A percentile compares a stretch with the other conserved stretches of the same genome.
Conservation (phyloP, 2,329 filamentous ascomycete genomes). For the Lanzia echinophila region DNA sequence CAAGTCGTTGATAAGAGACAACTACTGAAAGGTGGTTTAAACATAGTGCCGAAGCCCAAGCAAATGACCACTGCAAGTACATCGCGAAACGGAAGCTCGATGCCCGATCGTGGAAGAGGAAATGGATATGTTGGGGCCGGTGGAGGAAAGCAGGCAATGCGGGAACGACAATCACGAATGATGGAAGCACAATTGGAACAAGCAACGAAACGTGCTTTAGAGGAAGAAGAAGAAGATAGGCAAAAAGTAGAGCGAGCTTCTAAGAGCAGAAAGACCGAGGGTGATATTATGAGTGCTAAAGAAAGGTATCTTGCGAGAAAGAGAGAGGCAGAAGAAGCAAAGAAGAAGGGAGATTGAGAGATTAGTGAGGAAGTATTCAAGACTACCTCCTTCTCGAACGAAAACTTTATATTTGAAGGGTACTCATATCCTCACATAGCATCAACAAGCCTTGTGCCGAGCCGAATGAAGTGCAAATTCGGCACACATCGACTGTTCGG, state of each 20-base stretch:
- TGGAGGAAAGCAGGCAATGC: conserved; percentile 56
- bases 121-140: conserved; percentile 37
- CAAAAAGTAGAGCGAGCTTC: conserved; percentile 55
- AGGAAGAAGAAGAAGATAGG: conserved; percentile 60
- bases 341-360: conserved; percentile 39
- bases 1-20: conserved; percentile 81
- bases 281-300: conserved; percentile 69
- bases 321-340: conserved; percentile 63
- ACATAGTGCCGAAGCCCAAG: conserved; percentile 60
- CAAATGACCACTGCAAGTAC: conserved; percentile 26
- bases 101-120: conserved; percentile 23
- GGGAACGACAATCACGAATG: conserved; percentile 73
- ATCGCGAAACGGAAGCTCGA: conserved; percentile 15
- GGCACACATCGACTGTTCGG: no score
- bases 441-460: no score
- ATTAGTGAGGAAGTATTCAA: neutral
- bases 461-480: no score
- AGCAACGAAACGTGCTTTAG: conserved; percentile 62
- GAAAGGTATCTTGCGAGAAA: conserved; percentile 76
- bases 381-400: no score
- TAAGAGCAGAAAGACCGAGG: conserved; percentile 73
- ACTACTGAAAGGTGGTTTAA: conserved; percentile 67
- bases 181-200: conserved; percentile 71
- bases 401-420: no score
- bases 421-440: no score